Conservation (phyloP, 1,139 yeast species). For the Saccharomyces hybrid region DNA sequence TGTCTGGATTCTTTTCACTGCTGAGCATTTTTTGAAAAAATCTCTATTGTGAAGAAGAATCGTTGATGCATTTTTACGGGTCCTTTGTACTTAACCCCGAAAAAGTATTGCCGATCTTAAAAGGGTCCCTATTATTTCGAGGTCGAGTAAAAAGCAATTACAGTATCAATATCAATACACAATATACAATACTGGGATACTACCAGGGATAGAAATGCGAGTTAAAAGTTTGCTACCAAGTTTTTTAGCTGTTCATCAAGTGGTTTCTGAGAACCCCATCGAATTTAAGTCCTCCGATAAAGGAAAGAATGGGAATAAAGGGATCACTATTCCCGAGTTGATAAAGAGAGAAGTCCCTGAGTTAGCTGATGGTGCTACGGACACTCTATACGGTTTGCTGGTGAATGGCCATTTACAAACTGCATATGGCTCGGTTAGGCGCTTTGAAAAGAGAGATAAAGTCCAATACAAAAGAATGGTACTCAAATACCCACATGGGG, state of each 20-base stretch:
- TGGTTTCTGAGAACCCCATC: conserved; percentile 7
- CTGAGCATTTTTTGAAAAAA: background rate
- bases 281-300: conserved; percentile 7
- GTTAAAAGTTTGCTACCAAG: conserved; percentile 1
- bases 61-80: background rate
- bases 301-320: conserved; percentile 1
- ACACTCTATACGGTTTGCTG: conserved; percentile 50
- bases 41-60: background rate
- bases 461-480: conserved; percentile 50
- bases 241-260: conserved; percentile 9
- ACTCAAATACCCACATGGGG: conserved; percentile 43
- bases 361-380: conserved; percentile 35
- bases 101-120: background rate
- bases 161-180: background rate
- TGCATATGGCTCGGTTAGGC: conserved; percentile 41
- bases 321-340: conserved; percentile 14
- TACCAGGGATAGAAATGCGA: background rate
- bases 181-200: background rate
- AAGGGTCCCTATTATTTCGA: background rate
- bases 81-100: background rate
- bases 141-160: background rate
- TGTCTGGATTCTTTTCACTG: background rate
- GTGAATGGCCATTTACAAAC: conserved; percentile 69
- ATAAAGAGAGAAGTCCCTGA: conserved; percentile 38
- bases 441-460: conserved; percentile 35